Conservation (phyloP, 2,329 filamentous ascomycete species). For the Juglanconis oblonga region DNA sequence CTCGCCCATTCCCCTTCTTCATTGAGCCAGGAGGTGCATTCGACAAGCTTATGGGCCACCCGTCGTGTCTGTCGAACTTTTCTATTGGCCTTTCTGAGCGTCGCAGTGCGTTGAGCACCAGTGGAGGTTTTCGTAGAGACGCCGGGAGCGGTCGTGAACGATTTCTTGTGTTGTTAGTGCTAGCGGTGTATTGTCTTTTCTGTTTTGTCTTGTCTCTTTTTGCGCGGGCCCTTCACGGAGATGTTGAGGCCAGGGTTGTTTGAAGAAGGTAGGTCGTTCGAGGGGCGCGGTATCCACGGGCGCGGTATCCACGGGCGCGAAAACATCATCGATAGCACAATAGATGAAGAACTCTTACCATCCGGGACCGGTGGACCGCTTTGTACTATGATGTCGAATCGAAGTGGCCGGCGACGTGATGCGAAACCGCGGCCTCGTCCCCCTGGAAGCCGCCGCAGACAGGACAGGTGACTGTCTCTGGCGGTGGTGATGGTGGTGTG, state of each 20-base stretch:
- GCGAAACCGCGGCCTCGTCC: conserved; percentile 64
- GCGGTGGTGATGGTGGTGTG: conserved; percentile 4
- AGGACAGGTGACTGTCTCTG: conserved; percentile 48
- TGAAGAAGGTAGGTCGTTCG: too few species aligned
- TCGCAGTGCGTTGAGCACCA: not conserved
- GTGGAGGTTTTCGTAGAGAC: too few species aligned
- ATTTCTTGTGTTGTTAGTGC: too few species aligned
- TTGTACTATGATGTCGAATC: conserved; percentile 22
- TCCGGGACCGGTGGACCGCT: not conserved
- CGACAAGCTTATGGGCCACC: not conserved
- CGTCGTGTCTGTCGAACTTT: not conserved
- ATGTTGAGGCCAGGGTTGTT: too few species aligned
- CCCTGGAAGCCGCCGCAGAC: conserved; percentile 66
- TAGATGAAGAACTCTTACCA: not conserved
- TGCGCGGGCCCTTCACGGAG: too few species aligned
- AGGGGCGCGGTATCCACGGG: too few species aligned
- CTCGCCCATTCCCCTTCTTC: not conserved
- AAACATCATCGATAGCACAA: too few species aligned
- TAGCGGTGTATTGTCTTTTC: too few species aligned
- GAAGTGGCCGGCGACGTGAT: conserved; percentile 64
- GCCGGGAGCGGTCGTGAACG: too few species aligned
- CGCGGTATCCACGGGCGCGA: too few species aligned
- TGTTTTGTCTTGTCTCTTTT: too few species aligned
- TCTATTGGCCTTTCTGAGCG: not conserved
- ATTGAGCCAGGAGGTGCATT: not conserved